phyloP scores from a whole-genome alignment of 164 flowering plant species.

The Umbilicus rupestris region DNA sequence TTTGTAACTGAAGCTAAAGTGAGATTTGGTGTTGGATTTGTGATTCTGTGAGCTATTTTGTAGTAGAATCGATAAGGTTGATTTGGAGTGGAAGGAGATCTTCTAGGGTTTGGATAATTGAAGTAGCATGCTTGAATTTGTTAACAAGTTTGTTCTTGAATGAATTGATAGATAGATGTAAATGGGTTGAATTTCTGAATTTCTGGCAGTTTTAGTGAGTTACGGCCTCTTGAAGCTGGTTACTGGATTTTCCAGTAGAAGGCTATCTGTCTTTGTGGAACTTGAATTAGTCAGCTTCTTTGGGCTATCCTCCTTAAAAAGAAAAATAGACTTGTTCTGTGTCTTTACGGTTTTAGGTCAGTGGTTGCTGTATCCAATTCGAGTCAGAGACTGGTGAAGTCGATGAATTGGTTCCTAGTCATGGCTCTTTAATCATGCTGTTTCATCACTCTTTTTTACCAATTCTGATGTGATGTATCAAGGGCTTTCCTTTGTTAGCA shows the following conservation, averaged over 20 bases:
- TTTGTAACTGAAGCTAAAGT: not conserved
- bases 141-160: not conserved
- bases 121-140: not conserved
- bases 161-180: not conserved
- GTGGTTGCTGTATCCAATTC: too few relatives aligned
- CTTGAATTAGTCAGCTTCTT: not conserved
- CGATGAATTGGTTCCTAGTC: too few relatives aligned
- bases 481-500: too few relatives aligned
- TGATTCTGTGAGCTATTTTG: not conserved
- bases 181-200: not conserved
- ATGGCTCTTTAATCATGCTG: too few relatives aligned
- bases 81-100: not conserved
- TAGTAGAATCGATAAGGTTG: not conserved
- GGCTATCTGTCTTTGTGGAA: not conserved
- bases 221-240: too few relatives aligned
- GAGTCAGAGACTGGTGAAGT: too few relatives aligned
- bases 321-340: too few relatives aligned
- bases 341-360: too few relatives aligned
- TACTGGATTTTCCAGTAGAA: too few relatives aligned
- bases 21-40: slow-evolving; percentile 3
- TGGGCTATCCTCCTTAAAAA: too few relatives aligned
- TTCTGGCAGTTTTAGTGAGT: not conserved
- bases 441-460: too few relatives aligned
- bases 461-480: too few relatives aligned
- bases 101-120: not conserved